phyloP scores from a whole-genome alignment of 179 eudicot genomes.

The Spergularia azorica region DNA sequence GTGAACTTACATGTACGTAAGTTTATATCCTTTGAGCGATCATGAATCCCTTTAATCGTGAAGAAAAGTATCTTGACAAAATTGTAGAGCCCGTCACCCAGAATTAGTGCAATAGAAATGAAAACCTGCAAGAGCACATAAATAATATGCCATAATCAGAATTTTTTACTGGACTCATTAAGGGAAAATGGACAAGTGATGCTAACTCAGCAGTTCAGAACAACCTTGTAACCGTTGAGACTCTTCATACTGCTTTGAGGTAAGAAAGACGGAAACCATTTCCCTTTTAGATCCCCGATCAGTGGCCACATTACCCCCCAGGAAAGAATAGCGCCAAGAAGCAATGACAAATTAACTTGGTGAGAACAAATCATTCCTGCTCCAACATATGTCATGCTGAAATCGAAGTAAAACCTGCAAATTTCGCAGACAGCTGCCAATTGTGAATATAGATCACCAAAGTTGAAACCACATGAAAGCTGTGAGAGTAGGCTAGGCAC shows the following conservation, averaged over 20 bases:
- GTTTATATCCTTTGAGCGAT: conserved; percentile 38
- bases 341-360: conserved; percentile 78
- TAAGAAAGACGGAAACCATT: conserved; percentile 64
- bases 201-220: not conserved
- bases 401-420: conserved; percentile 95
- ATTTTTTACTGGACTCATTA: too few relatives aligned
- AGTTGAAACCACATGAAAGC: not conserved
- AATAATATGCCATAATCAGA: not conserved
- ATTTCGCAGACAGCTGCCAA: conserved; percentile 14
- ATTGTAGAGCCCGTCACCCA: conserved; percentile 93
- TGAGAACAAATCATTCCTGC: conserved; percentile 99
- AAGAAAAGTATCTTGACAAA: conserved; percentile 63
- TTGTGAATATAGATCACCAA: conserved; percentile 1
- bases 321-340: conserved; percentile 86
- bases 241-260: conserved; percentile 88
- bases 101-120: conserved; percentile 76
- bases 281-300: conserved; percentile 59
- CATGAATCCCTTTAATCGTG: conserved; percentile 52
- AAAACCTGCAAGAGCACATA: conserved; percentile 59
- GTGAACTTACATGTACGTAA: conserved; percentile 28
- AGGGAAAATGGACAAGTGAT: too few relatives aligned
- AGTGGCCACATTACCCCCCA: conserved; percentile 98
- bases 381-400: conserved; percentile 90
- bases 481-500: conserved; percentile 19
- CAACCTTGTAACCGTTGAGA: conserved; percentile 82